Evolutionary conservation across 805 yeast genomes (phyloP), one percentile per base, ranked within the genome.

Genomic region (Lipomyces starkeyi): DNA sequence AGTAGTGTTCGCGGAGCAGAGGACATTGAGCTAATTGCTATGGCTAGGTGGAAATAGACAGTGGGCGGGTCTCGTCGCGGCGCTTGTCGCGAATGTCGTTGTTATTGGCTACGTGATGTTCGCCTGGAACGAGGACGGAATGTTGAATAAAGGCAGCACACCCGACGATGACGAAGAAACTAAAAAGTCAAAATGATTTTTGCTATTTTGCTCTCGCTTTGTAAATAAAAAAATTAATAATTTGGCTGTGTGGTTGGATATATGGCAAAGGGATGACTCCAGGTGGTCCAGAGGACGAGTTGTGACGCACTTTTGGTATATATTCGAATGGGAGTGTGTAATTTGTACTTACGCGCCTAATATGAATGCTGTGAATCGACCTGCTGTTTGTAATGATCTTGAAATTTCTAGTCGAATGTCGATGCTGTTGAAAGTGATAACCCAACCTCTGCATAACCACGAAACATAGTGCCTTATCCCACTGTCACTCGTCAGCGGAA

Each of bases 31-130:
- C 17, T 20, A 40, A 35, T 49, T 52, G 35, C 25, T 57, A 63
- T 11, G 11, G 9, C 8, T 49, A 69, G 72, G 61, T n/a, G 69
- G 63, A 27, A 67, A 64, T 53, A 63, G 71, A 55, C 71, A 67
- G 32, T 72, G 85, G 62, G 85, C 92, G 57, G 92, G 93, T 20
- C 91, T 92, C 6, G 74, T 85, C n/a, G 90, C 93, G 32, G 93
- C 93, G 1, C 78, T 85, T 37, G 86, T 86, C 34, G 93, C 93
- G 60, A 89, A 89, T 75, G 76, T 86, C 3, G 91, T 90, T 29
- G 82, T 89, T 67, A 84, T 89, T 52, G 90, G 87, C 2, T 88
- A 87, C 74, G 87, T 90, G 13, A 82, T 88, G 13, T 89, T 85
- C 35, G 96, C 95, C 2, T 87, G 89, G 74, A 83, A 81, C 27